These are phyloP conservation scores for Mallotus nudiflorus DNA, from an alignment of 345 rosid genomes.

Conservation along the genomic window DNA sequence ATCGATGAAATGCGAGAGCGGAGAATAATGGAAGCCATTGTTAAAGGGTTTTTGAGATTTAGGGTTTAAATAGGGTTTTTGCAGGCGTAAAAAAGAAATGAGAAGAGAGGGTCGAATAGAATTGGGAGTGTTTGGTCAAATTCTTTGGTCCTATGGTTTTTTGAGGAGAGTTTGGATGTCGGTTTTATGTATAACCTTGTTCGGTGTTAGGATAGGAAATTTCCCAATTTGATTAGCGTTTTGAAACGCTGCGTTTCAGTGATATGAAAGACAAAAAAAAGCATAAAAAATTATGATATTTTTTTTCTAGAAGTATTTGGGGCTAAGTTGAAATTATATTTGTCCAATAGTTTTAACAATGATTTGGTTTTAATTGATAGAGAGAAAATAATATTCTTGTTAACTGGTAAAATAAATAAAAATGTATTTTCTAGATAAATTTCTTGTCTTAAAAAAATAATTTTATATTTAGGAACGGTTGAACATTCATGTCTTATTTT, in stretches of 20 bases:
- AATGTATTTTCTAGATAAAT: too few relatives aligned
- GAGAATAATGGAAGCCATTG: constrained; percentile 51
- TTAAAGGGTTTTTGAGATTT: not conserved
- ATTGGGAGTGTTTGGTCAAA: not conserved
- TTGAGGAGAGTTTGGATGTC: constrained; percentile 35
- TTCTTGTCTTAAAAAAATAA: too few relatives aligned
- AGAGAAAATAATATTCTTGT: too few relatives aligned
- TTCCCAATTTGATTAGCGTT: not conserved
- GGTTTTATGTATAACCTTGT: not conserved
- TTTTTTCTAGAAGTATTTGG: too few relatives aligned
- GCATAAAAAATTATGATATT: too few relatives aligned
- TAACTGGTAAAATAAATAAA: too few relatives aligned
- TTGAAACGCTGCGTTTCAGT: not conserved
- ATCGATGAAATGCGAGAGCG: constrained; percentile 53
- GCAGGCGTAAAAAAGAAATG: not conserved
- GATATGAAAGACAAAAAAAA: too few relatives aligned
- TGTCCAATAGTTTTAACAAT: too few relatives aligned
- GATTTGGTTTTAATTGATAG: too few relatives aligned
- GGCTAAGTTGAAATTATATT: too few relatives aligned
- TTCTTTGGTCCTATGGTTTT: not conserved
- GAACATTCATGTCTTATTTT: too few relatives aligned
- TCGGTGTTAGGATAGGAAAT: not conserved
- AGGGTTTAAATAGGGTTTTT: constrained; percentile 37
- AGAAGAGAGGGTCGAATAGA: not conserved
- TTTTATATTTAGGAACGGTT: too few relatives aligned